phyloP scores from a whole-genome alignment of 768 basidiomycete genomes.

The Suillus hirtellus region DNA sequence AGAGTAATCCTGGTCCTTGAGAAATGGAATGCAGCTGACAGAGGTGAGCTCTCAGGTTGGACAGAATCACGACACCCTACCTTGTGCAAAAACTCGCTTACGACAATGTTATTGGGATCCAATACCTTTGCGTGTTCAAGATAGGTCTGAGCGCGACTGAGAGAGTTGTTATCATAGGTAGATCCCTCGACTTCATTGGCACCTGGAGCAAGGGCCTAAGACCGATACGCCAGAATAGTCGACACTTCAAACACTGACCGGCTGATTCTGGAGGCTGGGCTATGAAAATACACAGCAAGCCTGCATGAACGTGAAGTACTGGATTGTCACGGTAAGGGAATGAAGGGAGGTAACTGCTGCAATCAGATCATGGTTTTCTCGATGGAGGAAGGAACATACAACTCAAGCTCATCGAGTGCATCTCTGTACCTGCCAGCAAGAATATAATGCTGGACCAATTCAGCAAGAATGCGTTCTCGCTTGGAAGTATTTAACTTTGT shows the following conservation, averaged over 20 bases:
- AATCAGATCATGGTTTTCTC: slow-evolving; percentile 6
- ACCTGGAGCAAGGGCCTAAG: background rate
- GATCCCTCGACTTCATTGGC: background rate
- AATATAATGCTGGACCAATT: slow-evolving; percentile 71
- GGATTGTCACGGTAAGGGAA: slow-evolving; percentile 86
- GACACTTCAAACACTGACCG: slow-evolving; percentile 5
- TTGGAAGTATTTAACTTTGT: slow-evolving; percentile 29
- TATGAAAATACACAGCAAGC: slow-evolving; percentile 67
- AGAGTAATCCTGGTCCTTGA: slow-evolving; percentile 16
- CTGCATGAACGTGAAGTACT: slow-evolving; percentile 80
- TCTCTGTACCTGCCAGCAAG: slow-evolving; percentile 55
- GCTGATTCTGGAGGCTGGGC: slow-evolving; percentile 39
- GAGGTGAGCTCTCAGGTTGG: background rate
- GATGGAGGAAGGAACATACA: slow-evolving; percentile 49
- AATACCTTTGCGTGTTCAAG: slow-evolving; percentile 62
- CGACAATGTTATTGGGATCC: slow-evolving; percentile 58
- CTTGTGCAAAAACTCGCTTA: slow-evolving; percentile 54
- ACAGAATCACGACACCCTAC: slow-evolving; percentile 34
- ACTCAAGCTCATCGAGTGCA: slow-evolving; percentile 83
- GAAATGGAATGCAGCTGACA: slow-evolving; percentile 20
- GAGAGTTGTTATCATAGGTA: slow-evolving; percentile 43
- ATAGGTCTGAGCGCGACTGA: slow-evolving; percentile 51
- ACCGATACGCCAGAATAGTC: background rate
- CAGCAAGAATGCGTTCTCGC: slow-evolving; percentile 75
- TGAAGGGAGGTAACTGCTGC: slow-evolving; percentile 74